Percentiles rank a stretch among this genome's conserved stretches.
Conservation (phyloP, 1,284 basidiomycete genomes). For the Neonothopanus nambi region DNA sequence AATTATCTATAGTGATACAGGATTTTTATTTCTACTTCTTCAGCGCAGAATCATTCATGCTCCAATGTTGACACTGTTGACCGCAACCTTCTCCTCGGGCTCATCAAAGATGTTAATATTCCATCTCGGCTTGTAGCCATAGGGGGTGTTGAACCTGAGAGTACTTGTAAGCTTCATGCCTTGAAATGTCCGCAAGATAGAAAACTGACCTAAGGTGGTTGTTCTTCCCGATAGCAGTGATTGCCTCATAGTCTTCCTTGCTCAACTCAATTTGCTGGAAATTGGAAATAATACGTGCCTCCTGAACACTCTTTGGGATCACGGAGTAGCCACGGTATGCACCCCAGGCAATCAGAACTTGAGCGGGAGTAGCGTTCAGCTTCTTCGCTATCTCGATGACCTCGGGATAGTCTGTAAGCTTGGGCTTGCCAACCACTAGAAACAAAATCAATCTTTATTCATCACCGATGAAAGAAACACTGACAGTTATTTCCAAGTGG, state of each 20-base stretch:
- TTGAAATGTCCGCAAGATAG: background rate
- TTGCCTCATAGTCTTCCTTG: constrained; percentile 60
- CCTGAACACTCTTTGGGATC: constrained; percentile 73
- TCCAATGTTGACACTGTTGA: constrained; percentile 34
- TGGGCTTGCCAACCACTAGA: constrained; percentile 54
- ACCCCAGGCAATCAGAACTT: constrained; percentile 75
- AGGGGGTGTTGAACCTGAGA: constrained; percentile 50
- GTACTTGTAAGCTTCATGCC: background rate
- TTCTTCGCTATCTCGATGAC: constrained; percentile 63
- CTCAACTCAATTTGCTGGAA: constrained; percentile 67
- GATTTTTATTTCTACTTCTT: no score
- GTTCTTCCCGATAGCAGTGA: constrained; percentile 54
- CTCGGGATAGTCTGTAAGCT: constrained; percentile 62
- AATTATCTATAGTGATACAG: no score
- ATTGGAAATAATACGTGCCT: constrained; percentile 65
- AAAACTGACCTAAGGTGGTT: constrained; percentile 48
- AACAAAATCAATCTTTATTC: background rate
- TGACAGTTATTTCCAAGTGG: constrained; percentile 80
- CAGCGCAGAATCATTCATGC: background rate
- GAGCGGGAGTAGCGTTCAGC: constrained; percentile 60
- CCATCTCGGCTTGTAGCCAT: constrained; percentile 52
- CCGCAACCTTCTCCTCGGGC: constrained; percentile 43
- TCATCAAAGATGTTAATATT: constrained; percentile 58
- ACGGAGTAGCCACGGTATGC: constrained; percentile 63
- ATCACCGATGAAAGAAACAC: constrained; percentile 19